Base-by-base conservation (phyloP, 148 eudicot genomes). In the Vaccinium macrocarpon region DNA sequence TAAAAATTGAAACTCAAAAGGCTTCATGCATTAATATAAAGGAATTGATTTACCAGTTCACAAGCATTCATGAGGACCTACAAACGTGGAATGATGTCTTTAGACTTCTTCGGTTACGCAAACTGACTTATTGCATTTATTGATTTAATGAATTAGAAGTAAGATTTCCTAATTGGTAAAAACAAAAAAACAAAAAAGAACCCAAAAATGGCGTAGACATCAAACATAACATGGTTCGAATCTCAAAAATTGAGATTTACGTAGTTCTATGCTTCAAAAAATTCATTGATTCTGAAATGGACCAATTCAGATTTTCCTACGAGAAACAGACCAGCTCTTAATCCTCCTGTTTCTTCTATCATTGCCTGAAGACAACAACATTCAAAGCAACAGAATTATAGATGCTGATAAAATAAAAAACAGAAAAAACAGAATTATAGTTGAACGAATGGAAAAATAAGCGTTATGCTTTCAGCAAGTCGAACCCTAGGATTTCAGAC, bases 21-120 rank as follows among this genome's bases (percentile, higher is more conserved):
- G 38, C 81, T 48, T 81, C 75, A 61, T 56, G 56, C 23, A 42
- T 19, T 56, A 80, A 59, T 25, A 81, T 21, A 18, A 61, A 72
- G 21, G 42, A n/a, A 68, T n/a, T 8, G 14, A 19, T 46, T 19
- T 11, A 48, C 79, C n/a, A 46, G 53, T 75, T 74, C 9, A 48
- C 55, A 38, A 19, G 79, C 79, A 75, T 18, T 75, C 53, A 19
- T 75, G 53, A 19, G 78, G 16, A 48, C 21, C 52, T 75, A 48
- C 29, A 50, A 49, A 76, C 6, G 42, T n/a, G 55, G 19, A 49
- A n/a, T 32, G 23, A n/a, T 9, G 5, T 76, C 6, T 76, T 42
- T 42, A 42, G 46, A 42, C 46, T 42, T 42, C 19, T 57, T 57
- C 6, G 14, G 21, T 7, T 57, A 2, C 18, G 14, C 1, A 14